phyloP scores from a whole-genome alignment of 2,329 filamentous ascomycete genomes.

The Lecanicillium sp. region DNA sequence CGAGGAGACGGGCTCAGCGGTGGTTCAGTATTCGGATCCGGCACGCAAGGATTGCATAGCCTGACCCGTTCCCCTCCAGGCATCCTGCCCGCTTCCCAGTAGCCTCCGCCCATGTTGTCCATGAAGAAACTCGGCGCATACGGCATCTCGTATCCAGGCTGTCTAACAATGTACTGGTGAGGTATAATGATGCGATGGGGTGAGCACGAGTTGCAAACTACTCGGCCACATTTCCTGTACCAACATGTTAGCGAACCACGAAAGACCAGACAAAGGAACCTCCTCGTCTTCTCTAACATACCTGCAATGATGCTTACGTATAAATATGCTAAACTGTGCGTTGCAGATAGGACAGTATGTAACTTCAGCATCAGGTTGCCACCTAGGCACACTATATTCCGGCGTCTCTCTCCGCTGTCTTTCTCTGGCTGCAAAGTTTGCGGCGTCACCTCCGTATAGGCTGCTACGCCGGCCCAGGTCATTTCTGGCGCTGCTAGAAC shows the following conservation, averaged over 20 bases:
- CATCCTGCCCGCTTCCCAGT: slow-evolving; percentile 35
- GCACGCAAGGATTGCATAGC: slow-evolving; percentile 55
- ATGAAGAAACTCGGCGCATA: slow-evolving; percentile 27
- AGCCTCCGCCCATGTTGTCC: slow-evolving; percentile 30
- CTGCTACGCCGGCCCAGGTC: too few species aligned
- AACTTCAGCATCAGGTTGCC: slow-evolving; percentile 85
- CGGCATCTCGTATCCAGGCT: slow-evolving; percentile 44
- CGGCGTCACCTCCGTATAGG: too few species aligned
- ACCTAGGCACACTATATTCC: slow-evolving; percentile 59
- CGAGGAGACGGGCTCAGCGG: slow-evolving; percentile 35
- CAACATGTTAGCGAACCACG: slow-evolving; percentile 2
- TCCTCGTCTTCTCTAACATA: slow-evolving; percentile 27
- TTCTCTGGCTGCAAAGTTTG: not conserved
- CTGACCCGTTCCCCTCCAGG: slow-evolving; percentile 51
- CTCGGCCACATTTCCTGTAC: slow-evolving; percentile 76
- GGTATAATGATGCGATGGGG: slow-evolving; percentile 94
- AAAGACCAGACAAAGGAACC: too few species aligned
- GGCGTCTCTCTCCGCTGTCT: slow-evolving; percentile 9
- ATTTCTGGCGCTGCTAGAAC: too few species aligned
- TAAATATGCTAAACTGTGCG: slow-evolving; percentile 73
- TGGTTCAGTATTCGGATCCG: slow-evolving; percentile 52
- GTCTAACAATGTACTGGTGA: slow-evolving; percentile 83
- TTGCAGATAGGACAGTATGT: slow-evolving; percentile 78
- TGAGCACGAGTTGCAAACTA: slow-evolving; percentile 85
- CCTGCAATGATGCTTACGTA: slow-evolving; percentile 90